These are phyloP conservation scores for Dictyostelium firmibasis DNA, from an alignment of 78 protist species.

Conservation along the genomic window DNA sequence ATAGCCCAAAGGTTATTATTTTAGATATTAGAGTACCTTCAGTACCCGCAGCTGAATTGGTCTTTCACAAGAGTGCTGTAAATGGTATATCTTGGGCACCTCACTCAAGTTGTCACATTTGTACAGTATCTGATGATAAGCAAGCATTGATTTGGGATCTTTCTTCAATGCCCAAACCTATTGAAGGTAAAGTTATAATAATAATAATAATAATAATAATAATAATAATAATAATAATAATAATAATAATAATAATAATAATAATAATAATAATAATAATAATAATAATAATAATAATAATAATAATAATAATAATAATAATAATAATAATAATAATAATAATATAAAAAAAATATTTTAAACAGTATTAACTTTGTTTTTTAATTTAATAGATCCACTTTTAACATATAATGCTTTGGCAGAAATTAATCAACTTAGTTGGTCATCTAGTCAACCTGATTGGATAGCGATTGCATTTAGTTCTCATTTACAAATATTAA, in stretches of 20 bases:
- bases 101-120: constrained; percentile 95
- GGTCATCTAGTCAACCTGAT: constrained; percentile 93
- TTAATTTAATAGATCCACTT: constrained; percentile 78
- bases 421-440: constrained; percentile 90
- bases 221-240: too few relatives aligned
- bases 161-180: constrained; percentile 88
- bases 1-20: constrained; percentile 83
- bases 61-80: constrained; percentile 86
- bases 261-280: too few relatives aligned
- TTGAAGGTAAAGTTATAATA: constrained; percentile 84
- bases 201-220: too few relatives aligned
- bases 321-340: too few relatives aligned
- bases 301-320: too few relatives aligned
- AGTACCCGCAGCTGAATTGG: constrained; percentile 92
- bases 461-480: constrained; percentile 94
- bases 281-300: too few relatives aligned
- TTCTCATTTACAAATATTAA: constrained; percentile 81
- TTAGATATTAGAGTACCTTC: constrained; percentile 96
- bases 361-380: neutral
- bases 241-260: too few relatives aligned
- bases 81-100: constrained; percentile 98
- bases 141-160: constrained; percentile 99
- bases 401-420: constrained; percentile 89
- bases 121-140: constrained; percentile 95
- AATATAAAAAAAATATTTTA: neutral